Evolutionary conservation across 2,329 filamentous ascomycete species (phyloP).

Genomic region (Aspergillus sp.): DNA sequence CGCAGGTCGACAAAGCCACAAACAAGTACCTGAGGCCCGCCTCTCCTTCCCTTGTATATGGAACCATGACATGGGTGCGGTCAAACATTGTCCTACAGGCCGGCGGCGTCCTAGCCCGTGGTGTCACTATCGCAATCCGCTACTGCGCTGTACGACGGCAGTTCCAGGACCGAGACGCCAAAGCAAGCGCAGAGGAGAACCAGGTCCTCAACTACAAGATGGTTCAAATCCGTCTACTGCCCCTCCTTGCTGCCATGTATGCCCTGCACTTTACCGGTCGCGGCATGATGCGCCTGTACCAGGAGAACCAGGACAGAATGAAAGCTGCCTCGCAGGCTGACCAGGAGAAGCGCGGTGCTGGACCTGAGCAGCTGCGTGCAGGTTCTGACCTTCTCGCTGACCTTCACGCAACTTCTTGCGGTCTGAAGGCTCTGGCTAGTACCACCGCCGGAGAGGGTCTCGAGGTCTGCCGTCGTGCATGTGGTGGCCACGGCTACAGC

Average conservation of each 20-base stretch:
- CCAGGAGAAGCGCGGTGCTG: constrained; percentile 59
- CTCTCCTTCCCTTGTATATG: constrained; percentile 71
- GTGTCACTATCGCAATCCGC: constrained; percentile 76
- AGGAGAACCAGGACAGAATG: constrained; percentile 74
- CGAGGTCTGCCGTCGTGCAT: constrained; percentile 74
- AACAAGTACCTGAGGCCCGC: constrained; percentile 70
- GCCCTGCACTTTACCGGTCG: constrained; percentile 80
- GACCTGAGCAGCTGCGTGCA: constrained; percentile 69
- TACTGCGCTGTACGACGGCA: constrained; percentile 77
- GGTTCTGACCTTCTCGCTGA: constrained; percentile 73
- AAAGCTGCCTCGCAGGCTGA: constrained; percentile 50
- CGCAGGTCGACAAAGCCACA: constrained; percentile 68
- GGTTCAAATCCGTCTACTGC: constrained; percentile 75
- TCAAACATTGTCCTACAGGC: constrained; percentile 75
- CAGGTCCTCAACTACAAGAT: constrained; percentile 81
- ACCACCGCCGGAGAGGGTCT: constrained; percentile 75
- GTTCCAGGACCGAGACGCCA: constrained; percentile 74
- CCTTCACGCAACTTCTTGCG: constrained; percentile 76
- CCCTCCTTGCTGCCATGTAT: constrained; percentile 73
- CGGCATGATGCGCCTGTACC: constrained; percentile 74
- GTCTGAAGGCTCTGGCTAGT: constrained; percentile 73
- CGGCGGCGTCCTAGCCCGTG: constrained; percentile 71
- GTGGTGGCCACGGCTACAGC: constrained; percentile 77
- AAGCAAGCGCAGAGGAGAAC: constrained; percentile 65
- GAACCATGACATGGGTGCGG: constrained; percentile 76